A percentile compares a stretch with the other conserved stretches of the same genome.
These are phyloP conservation scores for Podila epigama DNA, from an alignment of 192 early-diverging fungal genomes.

Conservation along the genomic window DNA sequence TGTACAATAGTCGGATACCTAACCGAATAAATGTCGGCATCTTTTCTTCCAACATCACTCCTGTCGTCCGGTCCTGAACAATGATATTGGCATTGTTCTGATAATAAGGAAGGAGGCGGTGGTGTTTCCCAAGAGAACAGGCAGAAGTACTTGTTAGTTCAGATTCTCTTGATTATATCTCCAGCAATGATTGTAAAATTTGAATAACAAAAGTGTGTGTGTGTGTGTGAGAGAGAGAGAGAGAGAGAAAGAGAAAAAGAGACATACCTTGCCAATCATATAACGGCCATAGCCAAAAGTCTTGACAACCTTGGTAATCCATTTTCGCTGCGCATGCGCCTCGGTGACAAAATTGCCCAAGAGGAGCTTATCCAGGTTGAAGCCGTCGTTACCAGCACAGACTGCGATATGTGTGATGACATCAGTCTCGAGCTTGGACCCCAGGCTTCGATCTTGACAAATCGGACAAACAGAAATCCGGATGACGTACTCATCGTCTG, in stretches of 20 bases:
- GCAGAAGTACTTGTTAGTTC: background rate
- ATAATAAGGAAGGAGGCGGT: background rate
- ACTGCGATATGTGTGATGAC: constrained; percentile 80
- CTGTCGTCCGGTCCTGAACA: constrained; percentile 73
- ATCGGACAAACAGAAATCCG: constrained; percentile 74
- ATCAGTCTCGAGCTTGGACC: constrained; percentile 67
- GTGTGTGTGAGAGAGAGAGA: too few species aligned
- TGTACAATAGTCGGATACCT: constrained; percentile 81
- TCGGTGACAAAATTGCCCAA: constrained; percentile 83
- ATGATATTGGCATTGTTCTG: constrained; percentile 79
- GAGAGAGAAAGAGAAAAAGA: background rate
- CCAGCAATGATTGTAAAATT: too few species aligned
- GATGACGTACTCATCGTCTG: constrained; percentile 68
- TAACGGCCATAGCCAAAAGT: constrained; percentile 73
- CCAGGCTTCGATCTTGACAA: constrained; percentile 66
- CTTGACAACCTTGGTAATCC: constrained; percentile 69
- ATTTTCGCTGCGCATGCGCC: constrained; percentile 74
- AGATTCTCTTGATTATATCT: background rate
- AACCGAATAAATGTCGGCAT: constrained; percentile 81
- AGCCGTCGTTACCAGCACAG: constrained; percentile 76
- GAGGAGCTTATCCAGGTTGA: constrained; percentile 74
- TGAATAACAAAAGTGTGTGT: too few species aligned
- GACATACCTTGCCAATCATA: constrained; percentile 59
- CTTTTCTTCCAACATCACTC: constrained; percentile 76
- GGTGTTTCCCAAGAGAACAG: background rate